Percentiles rank a stretch among this genome's conserved stretches.
phyloP scores from a whole-genome alignment of 495 filamentous ascomycete species.

The Penicillium taxi region DNA sequence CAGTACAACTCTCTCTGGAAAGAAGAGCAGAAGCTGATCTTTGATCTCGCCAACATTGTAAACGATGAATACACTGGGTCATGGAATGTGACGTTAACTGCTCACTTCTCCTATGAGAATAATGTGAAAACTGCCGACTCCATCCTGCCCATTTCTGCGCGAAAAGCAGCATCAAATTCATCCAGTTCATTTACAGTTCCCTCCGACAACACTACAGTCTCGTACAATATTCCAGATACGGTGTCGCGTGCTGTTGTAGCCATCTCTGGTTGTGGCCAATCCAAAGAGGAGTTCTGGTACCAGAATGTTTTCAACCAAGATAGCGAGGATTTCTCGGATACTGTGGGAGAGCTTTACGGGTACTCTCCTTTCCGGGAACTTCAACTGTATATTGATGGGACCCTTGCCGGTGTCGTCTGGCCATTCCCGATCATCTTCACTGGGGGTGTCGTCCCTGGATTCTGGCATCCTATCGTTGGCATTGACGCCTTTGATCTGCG shows the following conservation, averaged over 20 bases:
- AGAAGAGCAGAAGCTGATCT: slow-evolving; percentile 64
- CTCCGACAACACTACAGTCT: slow-evolving; percentile 46
- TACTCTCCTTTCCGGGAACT: slow-evolving; percentile 76
- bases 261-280: slow-evolving; percentile 71
- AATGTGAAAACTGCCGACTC: slow-evolving; percentile 47
- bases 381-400: slow-evolving; percentile 69
- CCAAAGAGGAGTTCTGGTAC: slow-evolving; percentile 84
- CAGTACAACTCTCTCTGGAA: slow-evolving; percentile 62
- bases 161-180: slow-evolving; percentile 40
- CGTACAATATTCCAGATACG: slow-evolving; percentile 53
- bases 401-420: slow-evolving; percentile 71
- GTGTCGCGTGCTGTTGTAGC: slow-evolving; percentile 64
- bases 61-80: slow-evolving; percentile 67
- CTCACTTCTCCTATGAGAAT: slow-evolving; percentile 52
- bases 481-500: slow-evolving; percentile 78
- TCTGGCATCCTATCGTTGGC: slow-evolving; percentile 81
- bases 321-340: slow-evolving; percentile 50
- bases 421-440: slow-evolving; percentile 86
- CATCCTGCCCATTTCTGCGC: slow-evolving; percentile 71
- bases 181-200: slow-evolving; percentile 69
- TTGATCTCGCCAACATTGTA: slow-evolving; percentile 74
- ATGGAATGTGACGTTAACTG: slow-evolving; percentile 77
- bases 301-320: slow-evolving; percentile 65
- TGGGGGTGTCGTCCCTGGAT: slow-evolving; percentile 70
- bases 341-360: slow-evolving; percentile 54